A percentile compares a stretch with the other conserved stretches of the same genome.
Conservation (phyloP, 495 filamentous ascomycete species). For the Xylaria telfairii region DNA sequence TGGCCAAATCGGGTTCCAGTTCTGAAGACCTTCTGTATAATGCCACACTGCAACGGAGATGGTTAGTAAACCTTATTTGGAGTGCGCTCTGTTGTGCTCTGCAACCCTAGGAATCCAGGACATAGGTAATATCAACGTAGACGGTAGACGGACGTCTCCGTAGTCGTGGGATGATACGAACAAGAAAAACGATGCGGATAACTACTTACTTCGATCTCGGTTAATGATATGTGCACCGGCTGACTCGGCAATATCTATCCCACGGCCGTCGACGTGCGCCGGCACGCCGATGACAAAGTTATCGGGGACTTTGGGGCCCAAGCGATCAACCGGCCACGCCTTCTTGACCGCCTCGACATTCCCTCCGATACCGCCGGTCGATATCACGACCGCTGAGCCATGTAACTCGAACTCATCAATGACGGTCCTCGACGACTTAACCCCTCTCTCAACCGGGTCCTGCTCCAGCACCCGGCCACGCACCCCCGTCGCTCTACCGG, state of each 20-base stretch:
- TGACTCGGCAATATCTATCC: conserved; percentile 55
- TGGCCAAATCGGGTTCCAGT: conserved; percentile 61
- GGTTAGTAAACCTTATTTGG: background rate
- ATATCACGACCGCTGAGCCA: conserved; percentile 52
- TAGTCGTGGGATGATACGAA: background rate
- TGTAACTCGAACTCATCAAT: conserved; percentile 52
- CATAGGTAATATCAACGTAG: no score
- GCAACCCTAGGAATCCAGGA: background rate
- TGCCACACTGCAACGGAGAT: conserved; percentile 48
- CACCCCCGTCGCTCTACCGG: conserved; percentile 54
- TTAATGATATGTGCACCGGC: conserved; percentile 57
- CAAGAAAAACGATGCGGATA: background rate
- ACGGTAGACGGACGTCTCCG: background rate
- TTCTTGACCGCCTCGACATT: conserved; percentile 58
- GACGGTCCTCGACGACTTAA: conserved; percentile 47
- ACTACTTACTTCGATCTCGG: conserved; percentile 45
- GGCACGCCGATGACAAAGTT: conserved; percentile 59
- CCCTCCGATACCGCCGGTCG: conserved; percentile 58
- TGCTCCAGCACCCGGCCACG: conserved; percentile 52
- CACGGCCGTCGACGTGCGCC: conserved; percentile 58
- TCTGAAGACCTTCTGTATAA: conserved; percentile 59
- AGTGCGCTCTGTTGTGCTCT: background rate
- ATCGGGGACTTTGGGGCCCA: conserved; percentile 53
- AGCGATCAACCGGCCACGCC: conserved; percentile 53
- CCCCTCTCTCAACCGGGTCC: conserved; percentile 49